phyloP scores from a whole-genome alignment of 805 yeast species.

The Sugiyamaella valdiviana region DNA sequence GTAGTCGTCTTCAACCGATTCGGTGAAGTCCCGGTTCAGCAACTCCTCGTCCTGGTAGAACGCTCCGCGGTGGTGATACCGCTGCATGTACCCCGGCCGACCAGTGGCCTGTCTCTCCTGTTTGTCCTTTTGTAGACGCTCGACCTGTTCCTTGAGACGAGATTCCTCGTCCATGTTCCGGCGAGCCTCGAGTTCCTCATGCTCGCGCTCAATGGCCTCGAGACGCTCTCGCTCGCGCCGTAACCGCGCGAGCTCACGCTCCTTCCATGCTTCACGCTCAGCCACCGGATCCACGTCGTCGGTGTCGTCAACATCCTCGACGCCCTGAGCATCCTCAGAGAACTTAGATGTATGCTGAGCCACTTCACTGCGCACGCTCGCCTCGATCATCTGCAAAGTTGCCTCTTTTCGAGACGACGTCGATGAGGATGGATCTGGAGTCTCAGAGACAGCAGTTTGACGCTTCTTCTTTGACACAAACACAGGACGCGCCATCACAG shows the following conservation, averaged over 20 bases:
- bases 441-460: slow-evolving; percentile 16
- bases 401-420: slow-evolving; percentile 13
- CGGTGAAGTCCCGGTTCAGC: slow-evolving; percentile 30
- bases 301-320: slow-evolving; percentile 46
- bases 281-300: slow-evolving; percentile 50
- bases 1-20: slow-evolving; percentile 29
- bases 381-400: slow-evolving; percentile 27
- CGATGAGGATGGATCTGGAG: background rate
- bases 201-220: slow-evolving; percentile 31
- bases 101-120: slow-evolving; percentile 7
- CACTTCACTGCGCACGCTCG: slow-evolving; percentile 24
- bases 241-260: slow-evolving; percentile 36
- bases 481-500: slow-evolving; percentile 22
- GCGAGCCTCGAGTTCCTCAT: slow-evolving; percentile 31
- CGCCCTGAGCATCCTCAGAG: slow-evolving; percentile 22
- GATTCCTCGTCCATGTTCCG: slow-evolving; percentile 29
- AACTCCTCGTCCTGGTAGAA: slow-evolving; percentile 32
- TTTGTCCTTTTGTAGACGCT: slow-evolving; percentile 13
- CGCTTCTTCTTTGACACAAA: slow-evolving; percentile 27
- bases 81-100: slow-evolving; percentile 22
- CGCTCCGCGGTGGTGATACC: slow-evolving; percentile 32
- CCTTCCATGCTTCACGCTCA: slow-evolving; percentile 40
- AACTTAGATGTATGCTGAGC: slow-evolving; percentile 19
- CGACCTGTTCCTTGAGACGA: slow-evolving; percentile 16
- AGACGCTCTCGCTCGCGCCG: slow-evolving; percentile 35